Base-by-base conservation (phyloP, 805 yeast species). In the Yamadazyma nakazawae region DNA sequence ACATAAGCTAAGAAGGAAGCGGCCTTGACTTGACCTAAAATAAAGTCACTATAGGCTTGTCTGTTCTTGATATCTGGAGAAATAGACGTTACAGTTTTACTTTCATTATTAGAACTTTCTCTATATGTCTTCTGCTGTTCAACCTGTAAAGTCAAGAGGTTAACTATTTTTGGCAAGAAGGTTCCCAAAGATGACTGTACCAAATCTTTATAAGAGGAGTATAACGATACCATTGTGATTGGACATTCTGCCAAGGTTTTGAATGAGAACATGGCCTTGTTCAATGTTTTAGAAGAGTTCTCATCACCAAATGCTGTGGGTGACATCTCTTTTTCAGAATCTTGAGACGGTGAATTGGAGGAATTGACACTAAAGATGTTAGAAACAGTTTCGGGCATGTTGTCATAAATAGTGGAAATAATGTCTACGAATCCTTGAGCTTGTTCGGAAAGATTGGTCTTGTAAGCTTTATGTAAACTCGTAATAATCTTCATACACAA, bases 161-260 rank as follows among this genome's bases (percentile, higher is more conserved):
- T 80, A 45, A 95, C 81, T 19, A 92, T 86, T 46, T 84, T 81
- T 0, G 98, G 97, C 42, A 91, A 78, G 53, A 92, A 88, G 16
- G 68, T 71, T 1, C 91, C 88, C 28, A 94, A 72, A 3, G 92
- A 81, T 0, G 85, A 69, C 40, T 80, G 79, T 1, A 86, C 87
- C 43, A 89, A 67, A 31, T 80, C 81, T 60, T 90, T 88, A 68
- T 91, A 90, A 0, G 96, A 82, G 1, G 96, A 87, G 57, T 88
- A 89, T 43, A 95, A 72, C 7, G 96, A 82, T 2, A 94, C 99
- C 84, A 94, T 86, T 3, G 96, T 90, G 34, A 94, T 92, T 9
- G 99, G 99, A 61, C 98, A 91, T 63, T 94, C 99, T 0, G 96
- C 88, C 49, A 94, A 76, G 12, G 92, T 88, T 61, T 90, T 91